Evolutionary conservation across 768 basidiomycete species (phyloP), one percentile per base, ranked within the genome.

Genomic region (Tephrocybe sp.): DNA sequence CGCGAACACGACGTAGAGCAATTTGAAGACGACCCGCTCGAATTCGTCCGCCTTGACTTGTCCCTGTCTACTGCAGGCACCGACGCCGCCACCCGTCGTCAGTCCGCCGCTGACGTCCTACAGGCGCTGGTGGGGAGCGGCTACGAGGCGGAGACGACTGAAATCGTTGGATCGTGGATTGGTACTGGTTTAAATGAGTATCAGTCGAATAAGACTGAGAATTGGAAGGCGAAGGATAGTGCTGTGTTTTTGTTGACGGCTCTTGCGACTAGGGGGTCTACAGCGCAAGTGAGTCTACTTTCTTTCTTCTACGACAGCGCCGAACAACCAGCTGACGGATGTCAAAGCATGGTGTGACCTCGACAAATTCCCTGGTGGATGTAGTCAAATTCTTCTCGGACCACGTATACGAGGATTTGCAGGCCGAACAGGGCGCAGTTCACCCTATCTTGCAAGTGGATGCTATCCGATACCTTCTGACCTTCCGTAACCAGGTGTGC

Each of bases 21-120:
- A 66, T 98, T 99, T 61, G 94, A 97, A 68, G 97, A 98, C 54
- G 95, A 97, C 58, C 95, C 97, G 0, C 79, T 96, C 34, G 96
- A 98, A 64, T 98, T 88, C 65, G 90, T 98, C 59, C 85, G 92
- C 17, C 77, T 91, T 36, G 93, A 96, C 61, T 74, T 96, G 22
- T 78, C 93, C 12, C 77, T 75, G 49, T 84, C 87, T 50, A 66
- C 75, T 46, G 69, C 62, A 56, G 80, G 80, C 22, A 70, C 80
- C 48, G 95, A 95, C 60, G 79, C 81, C 23, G 83, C 89, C 38
- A 98, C 95, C 0, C 82, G 94, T 26, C 76, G 96, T 35, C 92
- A 97, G 60, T 89, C 96, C 2, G 96, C 94, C 0, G 93, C 89
- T 0, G 96, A 99, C 60, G 91, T 98, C n/a, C 80, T 97, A 2